Percentiles rank a stretch among this genome's conserved stretches.
Evolutionary conservation across 2,329 filamentous ascomycete species (phyloP).

Genomic region (Massarina eburnea): DNA sequence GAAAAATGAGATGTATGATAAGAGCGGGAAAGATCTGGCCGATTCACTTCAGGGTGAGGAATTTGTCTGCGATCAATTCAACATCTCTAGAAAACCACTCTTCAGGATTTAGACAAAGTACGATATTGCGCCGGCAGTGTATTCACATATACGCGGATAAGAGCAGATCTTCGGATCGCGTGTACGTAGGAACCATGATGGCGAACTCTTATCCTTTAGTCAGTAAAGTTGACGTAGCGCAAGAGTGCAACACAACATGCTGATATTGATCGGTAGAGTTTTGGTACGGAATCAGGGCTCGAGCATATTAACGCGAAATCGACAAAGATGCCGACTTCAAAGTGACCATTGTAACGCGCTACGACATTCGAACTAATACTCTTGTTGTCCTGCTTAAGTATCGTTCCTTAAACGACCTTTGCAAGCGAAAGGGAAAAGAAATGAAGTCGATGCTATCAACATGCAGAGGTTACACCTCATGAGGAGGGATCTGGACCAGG

Average conservation of each 20-base stretch:
- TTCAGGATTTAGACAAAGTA: slow-evolving; percentile 7
- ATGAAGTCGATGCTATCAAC: slow-evolving; percentile 7
- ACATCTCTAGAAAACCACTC: slow-evolving; percentile 7
- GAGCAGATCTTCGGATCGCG: slow-evolving; percentile 14
- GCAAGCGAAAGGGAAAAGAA: slow-evolving; percentile 5
- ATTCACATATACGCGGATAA: slow-evolving; percentile 14
- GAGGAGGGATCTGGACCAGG: slow-evolving; percentile 12
- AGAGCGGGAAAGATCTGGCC: slow-evolving; percentile 2
- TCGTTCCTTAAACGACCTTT: slow-evolving; percentile 12
- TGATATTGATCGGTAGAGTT: slow-evolving; percentile 5
- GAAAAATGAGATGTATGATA: slow-evolving; percentile 10
- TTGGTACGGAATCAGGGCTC: slow-evolving; percentile 13
- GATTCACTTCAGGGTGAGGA: neutral
- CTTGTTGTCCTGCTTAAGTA: slow-evolving; percentile 12
- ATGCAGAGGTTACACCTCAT: slow-evolving; percentile 7
- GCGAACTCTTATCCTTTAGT: slow-evolving; percentile 4
- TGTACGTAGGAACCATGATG: slow-evolving; percentile 4
- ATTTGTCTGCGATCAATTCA: slow-evolving; percentile 4
- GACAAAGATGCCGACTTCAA: slow-evolving; percentile 12
- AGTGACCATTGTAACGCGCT: slow-evolving; percentile 9
- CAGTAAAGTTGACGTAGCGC: neutral
- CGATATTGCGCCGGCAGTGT: slow-evolving; percentile 9
- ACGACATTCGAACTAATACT: slow-evolving; percentile 5
- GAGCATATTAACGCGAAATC: slow-evolving; percentile 8
- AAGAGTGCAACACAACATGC: no score